Conservation (phyloP, 768 basidiomycete genomes). For the Suillus clintonianus region DNA sequence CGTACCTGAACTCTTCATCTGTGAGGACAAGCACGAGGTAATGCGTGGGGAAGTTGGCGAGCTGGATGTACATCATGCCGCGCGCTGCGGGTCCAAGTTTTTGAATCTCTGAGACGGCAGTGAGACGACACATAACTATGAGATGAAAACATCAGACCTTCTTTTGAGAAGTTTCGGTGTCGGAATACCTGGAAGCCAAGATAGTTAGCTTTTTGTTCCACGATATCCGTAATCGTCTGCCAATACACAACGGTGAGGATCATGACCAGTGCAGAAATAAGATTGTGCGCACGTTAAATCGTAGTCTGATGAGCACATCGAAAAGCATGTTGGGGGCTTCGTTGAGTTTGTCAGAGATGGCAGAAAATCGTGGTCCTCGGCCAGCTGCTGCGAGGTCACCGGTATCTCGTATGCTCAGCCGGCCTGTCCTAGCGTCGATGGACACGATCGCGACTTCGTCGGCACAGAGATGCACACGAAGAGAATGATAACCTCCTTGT, state of each 20-base stretch:
- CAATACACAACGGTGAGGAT: background rate
- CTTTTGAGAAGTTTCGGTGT: constrained; percentile 61
- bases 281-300: constrained; percentile 55
- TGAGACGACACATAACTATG: background rate
- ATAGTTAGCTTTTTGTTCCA: constrained; percentile 84
- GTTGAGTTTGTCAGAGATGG: constrained; percentile 64
- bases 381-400: constrained; percentile 79
- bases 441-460: constrained; percentile 77
- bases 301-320: constrained; percentile 57
- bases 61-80: constrained; percentile 72
- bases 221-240: constrained; percentile 82
- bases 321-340: constrained; percentile 63
- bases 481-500: constrained; percentile 54
- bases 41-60: constrained; percentile 75
- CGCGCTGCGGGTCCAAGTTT: constrained; percentile 70
- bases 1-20: constrained; percentile 77
- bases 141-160: constrained; percentile 46
- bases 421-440: constrained; percentile 79
- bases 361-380: constrained; percentile 64
- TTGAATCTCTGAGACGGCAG: constrained; percentile 50
- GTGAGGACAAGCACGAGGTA: constrained; percentile 85
- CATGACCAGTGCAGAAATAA: background rate
- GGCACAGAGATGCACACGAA: constrained; percentile 72
- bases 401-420: constrained; percentile 75
- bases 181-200: constrained; percentile 80